Conservation (phyloP, 1,284 basidiomycete species). For the Xanthoconium separans region DNA sequence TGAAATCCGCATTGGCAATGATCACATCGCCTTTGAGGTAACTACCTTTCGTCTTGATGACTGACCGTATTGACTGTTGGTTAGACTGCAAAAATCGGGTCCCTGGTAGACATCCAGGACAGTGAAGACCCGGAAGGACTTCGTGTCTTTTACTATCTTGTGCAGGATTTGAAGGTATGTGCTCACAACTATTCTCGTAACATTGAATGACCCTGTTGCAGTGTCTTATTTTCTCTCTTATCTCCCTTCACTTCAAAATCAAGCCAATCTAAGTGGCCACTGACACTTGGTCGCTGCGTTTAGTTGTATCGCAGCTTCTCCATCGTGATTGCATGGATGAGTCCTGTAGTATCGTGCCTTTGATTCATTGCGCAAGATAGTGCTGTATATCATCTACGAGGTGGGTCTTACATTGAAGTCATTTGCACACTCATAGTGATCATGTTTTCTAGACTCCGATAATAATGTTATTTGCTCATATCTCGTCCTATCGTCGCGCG, state of each 20-base stretch:
- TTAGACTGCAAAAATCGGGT: constrained; percentile 97
- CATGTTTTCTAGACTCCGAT: constrained; percentile 10
- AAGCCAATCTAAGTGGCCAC: constrained; percentile 77
- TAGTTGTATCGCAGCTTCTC: background rate
- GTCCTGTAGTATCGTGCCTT: constrained; percentile 6
- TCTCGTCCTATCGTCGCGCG: background rate
- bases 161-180: constrained; percentile 92
- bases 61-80: background rate
- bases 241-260: constrained; percentile 99
- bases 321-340: constrained; percentile 5
- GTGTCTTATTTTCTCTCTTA: constrained; percentile 98
- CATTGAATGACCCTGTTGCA: constrained; percentile 35
- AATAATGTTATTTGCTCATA: constrained; percentile 8
- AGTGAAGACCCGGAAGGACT: constrained; percentile 97
- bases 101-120: constrained; percentile 94
- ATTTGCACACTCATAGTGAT: constrained; percentile 1
- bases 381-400: constrained; percentile 20
- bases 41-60: constrained; percentile 24
- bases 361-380: constrained; percentile 25
- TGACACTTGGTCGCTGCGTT: constrained; percentile 1
- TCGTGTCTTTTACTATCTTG: constrained; percentile 98
- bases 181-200: background rate
- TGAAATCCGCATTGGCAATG: constrained; percentile 90
- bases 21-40: constrained; percentile 98
- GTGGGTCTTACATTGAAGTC: constrained; percentile 3